A percentile compares a stretch with the other conserved stretches of the same genome.
Evolutionary conservation across 305 asterid genomes (phyloP).

Genomic region (Fraxinus baroniana): DNA sequence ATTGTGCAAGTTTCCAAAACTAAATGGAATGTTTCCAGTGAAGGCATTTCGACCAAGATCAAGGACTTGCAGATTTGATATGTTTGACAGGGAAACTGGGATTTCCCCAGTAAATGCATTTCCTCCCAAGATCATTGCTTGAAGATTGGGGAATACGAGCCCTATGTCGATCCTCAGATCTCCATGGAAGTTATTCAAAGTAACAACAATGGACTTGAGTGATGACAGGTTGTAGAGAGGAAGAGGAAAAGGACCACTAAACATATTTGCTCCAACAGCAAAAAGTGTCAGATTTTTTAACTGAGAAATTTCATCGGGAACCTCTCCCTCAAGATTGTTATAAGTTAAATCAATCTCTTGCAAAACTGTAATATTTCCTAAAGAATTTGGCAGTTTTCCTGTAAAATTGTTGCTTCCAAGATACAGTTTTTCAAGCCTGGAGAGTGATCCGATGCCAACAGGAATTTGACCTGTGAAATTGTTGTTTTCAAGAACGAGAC

Average conservation of each 20-base stretch:
- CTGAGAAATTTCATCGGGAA: background rate
- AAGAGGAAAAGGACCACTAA: background rate
- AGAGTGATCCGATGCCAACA: background rate
- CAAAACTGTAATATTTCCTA: background rate
- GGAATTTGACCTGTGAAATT: background rate
- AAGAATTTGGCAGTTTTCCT: background rate
- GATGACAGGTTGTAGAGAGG: background rate
- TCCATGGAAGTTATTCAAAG: background rate
- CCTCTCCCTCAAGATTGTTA: background rate
- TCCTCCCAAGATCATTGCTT: background rate
- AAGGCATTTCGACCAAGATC: background rate
- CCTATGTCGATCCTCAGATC: background rate
- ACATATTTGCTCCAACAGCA: background rate
- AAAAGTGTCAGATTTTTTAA: background rate
- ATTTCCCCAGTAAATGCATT: background rate
- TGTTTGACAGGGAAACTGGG: background rate
- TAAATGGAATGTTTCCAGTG: background rate
- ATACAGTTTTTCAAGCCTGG: background rate
- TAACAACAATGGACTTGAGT: background rate
- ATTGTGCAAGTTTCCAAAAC: background rate
- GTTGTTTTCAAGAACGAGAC: background rate
- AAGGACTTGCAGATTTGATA: background rate
- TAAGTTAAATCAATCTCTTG: background rate
- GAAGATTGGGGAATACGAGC: background rate
- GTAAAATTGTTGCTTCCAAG: background rate